A percentile compares a stretch with the other conserved stretches of the same genome.
Evolutionary conservation across 495 filamentous ascomycete genomes (phyloP).

Genomic region (Xylaria acuta): DNA sequence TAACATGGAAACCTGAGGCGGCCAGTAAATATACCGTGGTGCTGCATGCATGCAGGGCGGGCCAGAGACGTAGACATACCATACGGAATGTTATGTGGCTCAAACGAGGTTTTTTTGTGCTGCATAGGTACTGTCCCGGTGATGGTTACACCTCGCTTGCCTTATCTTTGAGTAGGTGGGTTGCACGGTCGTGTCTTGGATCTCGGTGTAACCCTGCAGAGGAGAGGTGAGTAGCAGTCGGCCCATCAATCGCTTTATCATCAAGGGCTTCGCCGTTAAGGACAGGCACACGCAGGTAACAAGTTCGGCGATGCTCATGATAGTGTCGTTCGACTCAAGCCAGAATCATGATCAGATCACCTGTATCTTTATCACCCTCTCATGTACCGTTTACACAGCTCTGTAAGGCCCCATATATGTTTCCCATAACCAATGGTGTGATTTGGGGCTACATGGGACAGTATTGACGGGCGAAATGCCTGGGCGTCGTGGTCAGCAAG

Average conservation of each 20-base stretch:
- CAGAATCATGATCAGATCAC: not conserved
- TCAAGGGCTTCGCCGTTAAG: not conserved
- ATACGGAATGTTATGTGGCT: not conserved
- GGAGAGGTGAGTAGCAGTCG: not conserved
- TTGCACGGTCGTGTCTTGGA: constrained; percentile 4
- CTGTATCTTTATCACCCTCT: not conserved
- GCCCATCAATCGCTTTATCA: not conserved
- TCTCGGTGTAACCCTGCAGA: constrained; percentile 1
- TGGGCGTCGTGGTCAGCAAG: not conserved
- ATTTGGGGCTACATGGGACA: not conserved
- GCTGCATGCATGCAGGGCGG: not conserved
- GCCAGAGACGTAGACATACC: not conserved
- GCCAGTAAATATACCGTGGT: not conserved
- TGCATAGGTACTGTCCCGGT: not conserved
- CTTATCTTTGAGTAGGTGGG: constrained; percentile 5
- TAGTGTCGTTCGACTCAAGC: not conserved
- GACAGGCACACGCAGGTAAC: not conserved
- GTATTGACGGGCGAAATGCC: not conserved
- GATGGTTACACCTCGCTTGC: constrained; percentile 9
- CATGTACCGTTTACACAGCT: not conserved
- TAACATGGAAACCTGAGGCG: not conserved
- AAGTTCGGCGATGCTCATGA: not conserved
- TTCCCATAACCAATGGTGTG: not conserved
- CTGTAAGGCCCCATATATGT: not conserved
- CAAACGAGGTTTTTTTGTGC: not conserved